Percentiles rank a stretch among this genome's conserved stretches.
phyloP scores from a whole-genome alignment of 1,139 yeast genomes.

The Geotrichum klebahnii region DNA sequence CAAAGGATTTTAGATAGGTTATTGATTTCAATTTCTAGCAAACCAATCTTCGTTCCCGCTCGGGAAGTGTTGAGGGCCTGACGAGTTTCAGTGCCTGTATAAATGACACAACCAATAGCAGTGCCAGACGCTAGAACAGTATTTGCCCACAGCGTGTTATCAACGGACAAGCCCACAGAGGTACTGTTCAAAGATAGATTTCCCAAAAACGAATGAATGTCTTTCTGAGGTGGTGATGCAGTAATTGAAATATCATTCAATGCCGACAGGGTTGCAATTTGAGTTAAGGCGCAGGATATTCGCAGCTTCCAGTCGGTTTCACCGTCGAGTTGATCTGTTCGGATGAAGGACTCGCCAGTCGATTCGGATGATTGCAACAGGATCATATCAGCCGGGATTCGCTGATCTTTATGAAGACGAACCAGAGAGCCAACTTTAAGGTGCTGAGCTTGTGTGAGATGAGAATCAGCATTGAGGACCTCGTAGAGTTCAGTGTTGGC shows the following conservation, averaged over 20 bases:
- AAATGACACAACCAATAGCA: constrained; percentile 79
- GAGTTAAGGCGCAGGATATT: constrained; percentile 71
- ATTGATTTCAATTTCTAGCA: constrained; percentile 87
- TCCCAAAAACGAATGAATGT: constrained; percentile 78
- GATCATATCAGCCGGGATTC: constrained; percentile 92
- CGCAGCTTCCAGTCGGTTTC: constrained; percentile 98
- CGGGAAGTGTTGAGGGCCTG: constrained; percentile 90
- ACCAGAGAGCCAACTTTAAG: constrained; percentile 84
- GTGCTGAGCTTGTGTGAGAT: constrained; percentile 55
- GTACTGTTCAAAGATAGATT: constrained; percentile 55
- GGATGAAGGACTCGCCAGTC: constrained; percentile 83
- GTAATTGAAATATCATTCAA: constrained; percentile 52
- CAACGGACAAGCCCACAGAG: constrained; percentile 69
- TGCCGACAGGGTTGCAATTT: constrained; percentile 48
- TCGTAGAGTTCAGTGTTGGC: constrained; percentile 81
- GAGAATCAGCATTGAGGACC: constrained; percentile 44
- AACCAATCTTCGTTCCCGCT: constrained; percentile 86
- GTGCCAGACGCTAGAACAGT: constrained; percentile 93
- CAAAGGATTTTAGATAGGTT: constrained; percentile 82
- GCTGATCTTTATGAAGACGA: constrained; percentile 70
- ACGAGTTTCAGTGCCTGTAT: constrained; percentile 90
- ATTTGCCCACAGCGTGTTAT: constrained; percentile 96
- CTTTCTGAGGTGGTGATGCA: constrained; percentile 75
- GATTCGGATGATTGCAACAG: constrained; percentile 76
- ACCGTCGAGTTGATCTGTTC: constrained; percentile 97